These are phyloP conservation scores for barley (Hordeum vulgare) DNA, from an alignment of 176 grass and related monocot species.

Conservation along the genomic window DNA sequence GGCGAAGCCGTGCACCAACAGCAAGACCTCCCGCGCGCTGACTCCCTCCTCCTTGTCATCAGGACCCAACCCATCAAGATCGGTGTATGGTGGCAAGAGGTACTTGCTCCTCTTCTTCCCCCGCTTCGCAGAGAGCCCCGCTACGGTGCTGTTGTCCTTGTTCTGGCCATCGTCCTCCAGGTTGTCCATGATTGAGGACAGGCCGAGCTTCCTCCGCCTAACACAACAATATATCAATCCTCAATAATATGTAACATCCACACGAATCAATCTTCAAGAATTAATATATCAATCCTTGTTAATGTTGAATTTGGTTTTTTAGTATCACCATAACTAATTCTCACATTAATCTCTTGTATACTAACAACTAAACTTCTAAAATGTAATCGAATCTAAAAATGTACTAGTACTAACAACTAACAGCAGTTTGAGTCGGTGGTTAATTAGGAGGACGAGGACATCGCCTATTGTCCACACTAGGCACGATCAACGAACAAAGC, in stretches of 20 bases:
- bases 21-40: conserved; percentile 19
- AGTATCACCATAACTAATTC: background rate
- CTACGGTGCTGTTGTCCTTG: background rate
- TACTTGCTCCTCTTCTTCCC: conserved; percentile 84
- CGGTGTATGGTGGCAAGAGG: conserved; percentile 63
- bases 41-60: conserved; percentile 4
- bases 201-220: background rate
- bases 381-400: no score
- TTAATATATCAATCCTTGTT: no score
- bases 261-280: no score
- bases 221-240: background rate
- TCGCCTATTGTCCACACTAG: no score
- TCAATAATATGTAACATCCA: background rate
- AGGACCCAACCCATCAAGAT: background rate
- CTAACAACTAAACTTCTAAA: no score
- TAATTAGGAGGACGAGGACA: no score
- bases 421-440: no score
- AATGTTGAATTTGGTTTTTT: no score
- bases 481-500: no score
- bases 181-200: background rate
- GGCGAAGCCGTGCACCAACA: conserved; percentile 18
- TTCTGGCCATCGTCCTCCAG: background rate
- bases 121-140: conserved; percentile 26
- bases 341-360: background rate
- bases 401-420: no score